Evolutionary conservation across 441 rosid genomes (phyloP).

Genomic region (Gossypium gossypioides): DNA sequence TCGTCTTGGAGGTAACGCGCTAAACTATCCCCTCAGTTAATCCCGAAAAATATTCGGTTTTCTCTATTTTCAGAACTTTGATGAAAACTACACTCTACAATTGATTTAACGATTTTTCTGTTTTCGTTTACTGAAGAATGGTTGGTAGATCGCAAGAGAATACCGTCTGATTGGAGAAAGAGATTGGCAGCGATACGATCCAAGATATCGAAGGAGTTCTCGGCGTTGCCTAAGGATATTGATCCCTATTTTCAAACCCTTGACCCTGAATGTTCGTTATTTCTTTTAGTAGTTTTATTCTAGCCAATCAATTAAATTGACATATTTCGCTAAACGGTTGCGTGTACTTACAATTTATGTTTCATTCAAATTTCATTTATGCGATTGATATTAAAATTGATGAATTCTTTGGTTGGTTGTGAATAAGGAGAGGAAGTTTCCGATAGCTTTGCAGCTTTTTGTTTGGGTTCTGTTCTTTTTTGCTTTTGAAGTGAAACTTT

Average conservation of each 20-base stretch:
- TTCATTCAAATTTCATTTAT: not conserved
- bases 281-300: not conserved
- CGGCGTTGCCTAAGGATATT: constrained; percentile 62
- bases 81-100: not conserved
- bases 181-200: constrained; percentile 56
- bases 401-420: not conserved
- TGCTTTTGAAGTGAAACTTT: not conserved
- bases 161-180: constrained; percentile 86
- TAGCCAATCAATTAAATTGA: not conserved
- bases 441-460: not conserved
- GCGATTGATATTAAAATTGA: not conserved
- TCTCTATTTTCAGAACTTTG: not conserved
- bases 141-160: constrained; percentile 93
- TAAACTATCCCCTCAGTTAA: not conserved
- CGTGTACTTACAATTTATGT: not conserved
- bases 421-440: not conserved
- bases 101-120: not conserved
- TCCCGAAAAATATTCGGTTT: not conserved
- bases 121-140: constrained; percentile 46
- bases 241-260: constrained; percentile 74
- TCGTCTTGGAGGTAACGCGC: constrained; percentile 75
- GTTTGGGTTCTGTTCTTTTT: not conserved
- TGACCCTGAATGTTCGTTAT: constrained; percentile 54
- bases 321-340: not conserved
- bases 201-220: constrained; percentile 61